Conservation (phyloP, 2,329 filamentous ascomycete genomes). For the Eutypella sp. region DNA sequence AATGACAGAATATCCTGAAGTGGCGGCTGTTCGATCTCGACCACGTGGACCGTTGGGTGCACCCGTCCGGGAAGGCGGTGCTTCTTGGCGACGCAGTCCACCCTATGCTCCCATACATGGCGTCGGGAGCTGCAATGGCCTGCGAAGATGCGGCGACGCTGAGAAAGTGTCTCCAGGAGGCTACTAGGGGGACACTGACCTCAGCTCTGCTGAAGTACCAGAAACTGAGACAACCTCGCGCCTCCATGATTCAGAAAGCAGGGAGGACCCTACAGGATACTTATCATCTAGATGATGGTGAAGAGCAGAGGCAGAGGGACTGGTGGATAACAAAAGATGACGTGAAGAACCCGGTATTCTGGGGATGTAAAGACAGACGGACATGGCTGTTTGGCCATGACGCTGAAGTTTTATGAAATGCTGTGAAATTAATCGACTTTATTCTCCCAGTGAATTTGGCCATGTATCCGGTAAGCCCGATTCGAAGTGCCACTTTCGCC, state of each 20-base stretch:
- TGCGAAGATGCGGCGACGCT: slow-evolving; percentile 36
- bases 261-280: slow-evolving; percentile 15
- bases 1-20: slow-evolving; percentile 40
- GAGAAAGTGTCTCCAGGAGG: neutral
- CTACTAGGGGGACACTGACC: neutral
- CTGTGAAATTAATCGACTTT: no score
- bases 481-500: no score
- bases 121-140: slow-evolving; percentile 40
- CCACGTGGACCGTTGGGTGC: slow-evolving; percentile 35
- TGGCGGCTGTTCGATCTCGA: slow-evolving; percentile 42
- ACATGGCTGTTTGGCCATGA: slow-evolving; percentile 29
- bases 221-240: slow-evolving; percentile 6
- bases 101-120: slow-evolving; percentile 44
- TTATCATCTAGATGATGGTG: slow-evolving; percentile 18
- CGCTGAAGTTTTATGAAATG: slow-evolving; percentile 15
- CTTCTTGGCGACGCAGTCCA: slow-evolving; percentile 41
- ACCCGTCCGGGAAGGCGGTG: slow-evolving; percentile 32
- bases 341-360: slow-evolving; percentile 17
- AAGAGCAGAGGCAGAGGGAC: slow-evolving; percentile 15
- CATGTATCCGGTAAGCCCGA: no score
- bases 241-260: slow-evolving; percentile 7
- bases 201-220: slow-evolving; percentile 7
- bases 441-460: no score
- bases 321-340: slow-evolving; percentile 7
- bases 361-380: slow-evolving; percentile 24